These are phyloP conservation scores for Rhodotorula sp. DNA, from an alignment of 1,284 basidiomycete genomes.

Conservation along the genomic window DNA sequence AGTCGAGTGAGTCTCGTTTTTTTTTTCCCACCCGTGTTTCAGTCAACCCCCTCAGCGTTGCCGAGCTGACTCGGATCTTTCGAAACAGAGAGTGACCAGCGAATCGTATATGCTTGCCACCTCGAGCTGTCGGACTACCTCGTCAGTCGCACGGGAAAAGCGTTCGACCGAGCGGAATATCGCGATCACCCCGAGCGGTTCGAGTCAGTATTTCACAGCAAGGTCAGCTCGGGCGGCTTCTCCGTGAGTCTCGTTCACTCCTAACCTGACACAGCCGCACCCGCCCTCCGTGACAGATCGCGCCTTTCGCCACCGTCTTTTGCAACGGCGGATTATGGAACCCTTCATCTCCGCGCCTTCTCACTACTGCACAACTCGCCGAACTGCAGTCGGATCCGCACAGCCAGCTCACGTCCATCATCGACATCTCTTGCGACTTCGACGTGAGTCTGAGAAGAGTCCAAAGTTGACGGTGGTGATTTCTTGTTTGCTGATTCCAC, in stretches of 20 bases:
- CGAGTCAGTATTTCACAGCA: slow-evolving; percentile 65
- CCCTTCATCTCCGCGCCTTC: slow-evolving; percentile 69
- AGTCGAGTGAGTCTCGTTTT: slow-evolving; percentile 54
- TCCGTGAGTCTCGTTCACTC: neutral
- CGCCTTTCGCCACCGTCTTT: slow-evolving; percentile 77
- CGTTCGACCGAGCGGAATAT: slow-evolving; percentile 68
- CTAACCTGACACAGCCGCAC: neutral
- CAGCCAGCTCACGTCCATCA: slow-evolving; percentile 66
- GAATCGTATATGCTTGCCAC: slow-evolving; percentile 74
- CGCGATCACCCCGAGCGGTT: slow-evolving; percentile 67
- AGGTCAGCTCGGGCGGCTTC: slow-evolving; percentile 52
- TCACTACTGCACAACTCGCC: slow-evolving; percentile 65
- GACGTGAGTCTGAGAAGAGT: slow-evolving; percentile 55
- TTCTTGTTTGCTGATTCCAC: no score
- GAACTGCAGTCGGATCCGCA: slow-evolving; percentile 52
- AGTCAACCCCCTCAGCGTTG: neutral
- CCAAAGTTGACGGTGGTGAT: neutral
- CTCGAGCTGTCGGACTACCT: slow-evolving; percentile 71
- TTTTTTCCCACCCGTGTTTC: no score
- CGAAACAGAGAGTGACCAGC: slow-evolving; percentile 53
- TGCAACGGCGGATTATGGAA: slow-evolving; percentile 85
- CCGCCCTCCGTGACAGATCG: slow-evolving; percentile 57
- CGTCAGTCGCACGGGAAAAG: slow-evolving; percentile 56
- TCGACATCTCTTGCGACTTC: slow-evolving; percentile 83
- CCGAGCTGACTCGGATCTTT: neutral